Base-by-base conservation (phyloP, 2,329 filamentous ascomycete genomes). In the Aaosphaeria arxii region DNA sequence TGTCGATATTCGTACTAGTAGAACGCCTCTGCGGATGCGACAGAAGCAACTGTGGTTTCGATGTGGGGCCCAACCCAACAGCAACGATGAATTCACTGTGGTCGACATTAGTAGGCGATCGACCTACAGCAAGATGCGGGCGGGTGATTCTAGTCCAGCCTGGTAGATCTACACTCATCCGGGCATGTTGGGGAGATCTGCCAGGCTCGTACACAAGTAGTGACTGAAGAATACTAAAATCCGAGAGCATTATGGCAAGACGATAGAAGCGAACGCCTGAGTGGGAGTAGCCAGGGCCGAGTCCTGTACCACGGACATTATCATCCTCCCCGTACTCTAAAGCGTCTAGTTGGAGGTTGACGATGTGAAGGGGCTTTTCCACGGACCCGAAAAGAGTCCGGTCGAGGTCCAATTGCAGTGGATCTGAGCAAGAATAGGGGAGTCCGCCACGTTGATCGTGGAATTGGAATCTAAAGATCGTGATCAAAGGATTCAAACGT, bases 81-180 rank as follows among this genome's bases (percentile, higher is more conserved):
- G 58, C 55, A 5, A 59, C 55, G 24, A 70, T 45, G 24, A 69
- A 66, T 5, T 63, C 61, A 7, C 61, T 58, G n/a, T 61, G 51
- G 6, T 57, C 49, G 5, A 36, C 33, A 36, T 36, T n/a, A 36
- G n/a, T 2, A 36, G n/a, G 33, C 7, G 7, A 9, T 36, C n/a
- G 33, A 9, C 33, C 33, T 36, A n/a, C 33, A 36, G n/a, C 29
- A 30, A 11, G 31, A 11, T 48, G 43, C 40, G 42, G 48, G 9
- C 42, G 51, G 40, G 43, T 48, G 5, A 51, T 51, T 4, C n/a
- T 52, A 35, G 46, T 48, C 57, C 60, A 24, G 17, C 17, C 17
- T 24, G 17, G 17, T 24, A 24, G 17, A 24, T 24, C 17, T 24
- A 24, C 17, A 24, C 17, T 24, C 17, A 24, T 24, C 17, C 17